Base-by-base conservation (phyloP, 345 rosid species). In the Rhizophora apiculata region DNA sequence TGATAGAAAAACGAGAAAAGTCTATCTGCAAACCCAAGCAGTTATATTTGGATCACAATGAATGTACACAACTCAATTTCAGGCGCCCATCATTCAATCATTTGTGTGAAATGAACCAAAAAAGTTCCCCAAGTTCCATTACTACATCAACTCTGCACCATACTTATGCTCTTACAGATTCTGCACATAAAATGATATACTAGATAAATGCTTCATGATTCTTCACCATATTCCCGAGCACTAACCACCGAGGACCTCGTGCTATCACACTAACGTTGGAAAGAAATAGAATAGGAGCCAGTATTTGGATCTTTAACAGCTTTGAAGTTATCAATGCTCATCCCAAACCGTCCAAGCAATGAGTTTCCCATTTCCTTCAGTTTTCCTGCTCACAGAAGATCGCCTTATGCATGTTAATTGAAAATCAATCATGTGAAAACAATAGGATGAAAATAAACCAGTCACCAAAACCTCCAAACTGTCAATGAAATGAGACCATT, bases 231-330 rank as follows among this genome's bases (percentile, higher is more conserved):
- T 65, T 37, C 68, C 65, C 29, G 13, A 8, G 49, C 43, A n/a
- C 29, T 4, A 51, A 8, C 36, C 26, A 57, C 16, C 19, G 39
- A 59, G 60, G 30, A 22, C 31, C 24, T 19, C 7, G 8, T 32
- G 27, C 8, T 16, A 66, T 36, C 55, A 26, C 22, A 6, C 76
- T 82, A 88, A 11, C 68, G 80, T 52, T 89, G 93, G 84, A 89
- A 90, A 9, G 96, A 90, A 72, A 91, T 26, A n/a, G 97, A 92
- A 79, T 89, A 95, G 9, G 97, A 84, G 43, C 98, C 96, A 19
- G 91, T 88, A 78, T 90, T 95, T 62, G 99, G 98, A 83, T 95
- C 98, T 82, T 95, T 82, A 64, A 92, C 92, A 68, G 97, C 87
- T 80, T 95, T 88, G 87, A 95, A 92, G 84, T 95, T 89, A 83